Conservation (phyloP, 306 rosid species). For the Malus sylvestris region DNA sequence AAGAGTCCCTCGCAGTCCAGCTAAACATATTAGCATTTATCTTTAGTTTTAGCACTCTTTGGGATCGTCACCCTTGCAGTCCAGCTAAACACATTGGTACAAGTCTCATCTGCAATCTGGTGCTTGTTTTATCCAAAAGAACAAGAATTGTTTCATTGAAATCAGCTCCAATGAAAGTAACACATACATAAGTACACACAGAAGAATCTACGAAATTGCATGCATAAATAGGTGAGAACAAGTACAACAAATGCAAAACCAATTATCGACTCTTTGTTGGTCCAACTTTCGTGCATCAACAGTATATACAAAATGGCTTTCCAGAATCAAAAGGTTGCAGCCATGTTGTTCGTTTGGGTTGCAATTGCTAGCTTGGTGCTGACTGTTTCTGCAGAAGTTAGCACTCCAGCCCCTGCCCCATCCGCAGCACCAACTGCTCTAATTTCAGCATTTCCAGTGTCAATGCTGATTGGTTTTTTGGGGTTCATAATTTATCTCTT, state of each 20-base stretch:
- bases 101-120: neutral
- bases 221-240: neutral
- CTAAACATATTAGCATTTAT: too few relatives aligned
- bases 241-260: neutral
- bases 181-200: neutral
- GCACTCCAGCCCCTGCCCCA: neutral
- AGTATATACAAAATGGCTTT: neutral
- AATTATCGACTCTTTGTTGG: neutral
- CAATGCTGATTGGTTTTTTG: neutral
- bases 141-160: neutral
- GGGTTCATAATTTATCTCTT: neutral
- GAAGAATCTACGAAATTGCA: neutral
- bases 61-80: neutral
- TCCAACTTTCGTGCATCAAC: neutral
- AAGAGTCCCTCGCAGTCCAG: too few relatives aligned
- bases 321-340: neutral
- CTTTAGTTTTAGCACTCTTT: neutral
- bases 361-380: neutral
- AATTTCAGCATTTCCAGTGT: neutral
- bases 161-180: neutral
- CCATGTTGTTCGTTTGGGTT: neutral
- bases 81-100: neutral
- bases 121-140: neutral
- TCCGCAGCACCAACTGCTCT: neutral
- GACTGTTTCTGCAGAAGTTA: neutral